These are phyloP conservation scores for Triticum urartu DNA, from an alignment of 176 grass and related monocot species.

Conservation along the genomic window DNA sequence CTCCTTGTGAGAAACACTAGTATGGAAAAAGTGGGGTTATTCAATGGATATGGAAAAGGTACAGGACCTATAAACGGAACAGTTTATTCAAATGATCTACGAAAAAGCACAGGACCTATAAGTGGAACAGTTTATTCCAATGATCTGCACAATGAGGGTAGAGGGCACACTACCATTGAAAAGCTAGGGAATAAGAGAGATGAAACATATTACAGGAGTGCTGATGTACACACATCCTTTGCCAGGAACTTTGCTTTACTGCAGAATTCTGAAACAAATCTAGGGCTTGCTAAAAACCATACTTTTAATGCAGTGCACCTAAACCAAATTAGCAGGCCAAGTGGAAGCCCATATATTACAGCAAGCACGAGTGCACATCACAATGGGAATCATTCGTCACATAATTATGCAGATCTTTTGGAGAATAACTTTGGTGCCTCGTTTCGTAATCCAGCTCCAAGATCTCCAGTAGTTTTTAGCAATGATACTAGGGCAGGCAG, in stretches of 20 bases:
- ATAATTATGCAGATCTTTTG: conserved; percentile 34
- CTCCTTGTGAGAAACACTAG: conserved; percentile 21
- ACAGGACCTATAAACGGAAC: conserved; percentile 29
- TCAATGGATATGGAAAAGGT: conserved; percentile 42
- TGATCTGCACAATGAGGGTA: conserved; percentile 36
- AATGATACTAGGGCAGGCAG: conserved; percentile 22
- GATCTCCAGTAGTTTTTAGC: conserved; percentile 34
- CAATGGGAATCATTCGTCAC: conserved; percentile 42
- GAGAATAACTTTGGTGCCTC: conserved; percentile 43
- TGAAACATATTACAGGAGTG: conserved; percentile 34
- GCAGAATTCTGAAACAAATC: conserved; percentile 23
- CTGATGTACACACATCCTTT: conserved; percentile 28
- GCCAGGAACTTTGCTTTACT: conserved; percentile 34
- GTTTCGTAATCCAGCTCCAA: conserved; percentile 20
- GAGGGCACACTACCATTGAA: conserved; percentile 7
- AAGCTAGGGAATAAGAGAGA: conserved; percentile 25
- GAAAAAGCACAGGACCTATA: conserved; percentile 33
- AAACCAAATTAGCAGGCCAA: conserved; percentile 25
- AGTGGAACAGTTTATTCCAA: conserved; percentile 29
- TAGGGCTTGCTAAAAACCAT: conserved; percentile 31
- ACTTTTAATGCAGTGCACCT: background rate
- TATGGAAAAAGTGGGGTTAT: conserved; percentile 28
- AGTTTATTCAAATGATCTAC: conserved; percentile 32
- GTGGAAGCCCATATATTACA: conserved; percentile 19
- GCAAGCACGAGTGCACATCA: conserved; percentile 25